These are phyloP conservation scores for Ephemerocybe angulata DNA, from an alignment of 768 basidiomycete genomes.

Conservation along the genomic window DNA sequence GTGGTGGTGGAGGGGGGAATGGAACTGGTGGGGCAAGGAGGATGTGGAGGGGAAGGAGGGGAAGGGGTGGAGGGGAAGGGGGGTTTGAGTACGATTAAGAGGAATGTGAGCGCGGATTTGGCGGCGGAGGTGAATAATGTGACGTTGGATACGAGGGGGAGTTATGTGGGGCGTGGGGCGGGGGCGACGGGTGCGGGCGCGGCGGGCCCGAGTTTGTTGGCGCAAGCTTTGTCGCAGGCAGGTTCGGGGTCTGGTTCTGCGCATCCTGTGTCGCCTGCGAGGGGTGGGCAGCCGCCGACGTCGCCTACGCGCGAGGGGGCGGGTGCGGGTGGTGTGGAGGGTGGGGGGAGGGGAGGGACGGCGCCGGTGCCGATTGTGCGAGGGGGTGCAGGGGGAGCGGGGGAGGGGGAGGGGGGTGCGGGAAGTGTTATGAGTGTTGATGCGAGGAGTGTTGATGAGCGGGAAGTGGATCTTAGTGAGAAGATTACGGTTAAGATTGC, in stretches of 20 bases:
- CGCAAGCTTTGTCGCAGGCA: conserved; percentile 58
- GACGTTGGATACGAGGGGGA: conserved; percentile 30
- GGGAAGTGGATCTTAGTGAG: conserved; percentile 14
- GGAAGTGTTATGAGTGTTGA: not conserved
- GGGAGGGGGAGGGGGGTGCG: conserved; percentile 30
- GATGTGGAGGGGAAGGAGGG: not conserved
- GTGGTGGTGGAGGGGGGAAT: not conserved
- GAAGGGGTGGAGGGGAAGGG: conserved; percentile 13
- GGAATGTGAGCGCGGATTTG: conserved; percentile 29
- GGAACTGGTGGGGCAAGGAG: not conserved
- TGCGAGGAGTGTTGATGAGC: not conserved
- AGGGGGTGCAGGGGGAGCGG: not conserved
- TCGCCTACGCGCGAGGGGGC: not conserved
- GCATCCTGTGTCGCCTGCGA: not conserved
- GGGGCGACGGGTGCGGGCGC: conserved; percentile 54
- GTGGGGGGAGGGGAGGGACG: no score
- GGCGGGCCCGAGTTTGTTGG: conserved; percentile 66
- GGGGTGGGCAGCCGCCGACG: conserved; percentile 19
- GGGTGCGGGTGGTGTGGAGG: not conserved
- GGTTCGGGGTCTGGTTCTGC: conserved; percentile 13
- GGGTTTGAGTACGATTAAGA: conserved; percentile 18
- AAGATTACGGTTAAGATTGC: conserved; percentile 98
- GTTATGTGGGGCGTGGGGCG: conserved; percentile 24
- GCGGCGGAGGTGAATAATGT: conserved; percentile 39
- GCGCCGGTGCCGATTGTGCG: no score